Conservation (phyloP, 73 alveolate genomes). For the Stentor coeruleus region DNA sequence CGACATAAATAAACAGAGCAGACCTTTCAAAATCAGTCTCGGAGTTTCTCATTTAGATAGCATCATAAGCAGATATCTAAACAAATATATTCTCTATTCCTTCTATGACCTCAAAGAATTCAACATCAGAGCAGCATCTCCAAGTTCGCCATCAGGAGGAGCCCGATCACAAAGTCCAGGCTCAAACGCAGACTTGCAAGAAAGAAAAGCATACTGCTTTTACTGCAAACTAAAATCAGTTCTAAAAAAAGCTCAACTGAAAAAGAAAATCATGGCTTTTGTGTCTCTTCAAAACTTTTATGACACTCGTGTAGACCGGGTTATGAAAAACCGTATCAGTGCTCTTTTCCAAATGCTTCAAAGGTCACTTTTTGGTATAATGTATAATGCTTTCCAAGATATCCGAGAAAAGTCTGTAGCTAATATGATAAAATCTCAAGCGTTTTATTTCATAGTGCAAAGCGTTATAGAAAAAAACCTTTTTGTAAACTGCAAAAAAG, state of each 20-base stretch:
- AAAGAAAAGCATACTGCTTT: not conserved
- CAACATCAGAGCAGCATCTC: not conserved
- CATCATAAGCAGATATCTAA: not conserved
- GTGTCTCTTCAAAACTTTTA: not conserved
- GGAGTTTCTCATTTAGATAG: not conserved
- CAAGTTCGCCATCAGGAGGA: not conserved
- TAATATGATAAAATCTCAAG: not conserved
- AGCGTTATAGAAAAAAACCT: not conserved
- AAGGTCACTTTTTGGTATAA: not conserved
- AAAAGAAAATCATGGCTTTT: not conserved
- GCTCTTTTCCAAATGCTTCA: not conserved
- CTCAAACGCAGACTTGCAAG: not conserved
- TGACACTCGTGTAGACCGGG: not conserved
- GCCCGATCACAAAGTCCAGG: not conserved
- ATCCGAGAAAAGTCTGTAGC: not conserved
- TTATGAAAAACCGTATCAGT: not conserved
- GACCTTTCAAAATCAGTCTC: not conserved
- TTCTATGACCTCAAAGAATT: not conserved
- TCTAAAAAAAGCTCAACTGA: not conserved
- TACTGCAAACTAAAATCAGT: not conserved
- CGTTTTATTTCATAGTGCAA: not conserved
- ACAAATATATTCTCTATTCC: not conserved
- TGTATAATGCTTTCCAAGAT: not conserved
- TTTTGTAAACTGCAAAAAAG: not conserved
- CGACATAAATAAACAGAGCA: not conserved